Percentiles rank a stretch among this genome's conserved stretches.
phyloP scores from a whole-genome alignment of 1,284 basidiomycete genomes.

The Irpex rosettiformis region DNA sequence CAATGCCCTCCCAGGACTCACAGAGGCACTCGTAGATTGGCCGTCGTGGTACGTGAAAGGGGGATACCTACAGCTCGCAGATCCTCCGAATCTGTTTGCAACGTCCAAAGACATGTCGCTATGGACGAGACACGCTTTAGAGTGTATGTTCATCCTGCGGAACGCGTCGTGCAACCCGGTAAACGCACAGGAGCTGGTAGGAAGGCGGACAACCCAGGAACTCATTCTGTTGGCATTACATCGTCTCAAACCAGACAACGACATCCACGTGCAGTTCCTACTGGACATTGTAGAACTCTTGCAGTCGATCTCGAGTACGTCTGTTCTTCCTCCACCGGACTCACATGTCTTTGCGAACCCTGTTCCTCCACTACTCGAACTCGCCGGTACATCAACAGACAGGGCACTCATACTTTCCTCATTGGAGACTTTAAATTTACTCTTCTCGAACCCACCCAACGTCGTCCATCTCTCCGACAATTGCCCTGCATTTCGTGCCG shows the following conservation, averaged over 20 bases:
- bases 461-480: constrained; percentile 45
- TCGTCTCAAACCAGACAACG: constrained; percentile 50
- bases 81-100: constrained; percentile 50
- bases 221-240: constrained; percentile 58
- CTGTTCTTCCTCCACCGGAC: constrained; percentile 27
- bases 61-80: constrained; percentile 42
- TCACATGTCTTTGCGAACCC: constrained; percentile 27
- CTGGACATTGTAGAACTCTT: constrained; percentile 67
- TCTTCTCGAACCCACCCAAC: constrained; percentile 64
- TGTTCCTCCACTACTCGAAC: constrained; percentile 30
- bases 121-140: constrained; percentile 64
- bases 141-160: constrained; percentile 73
- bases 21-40: constrained; percentile 79
- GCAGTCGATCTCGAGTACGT: constrained; percentile 29
- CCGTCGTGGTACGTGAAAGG: constrained; percentile 70
- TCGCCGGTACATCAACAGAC: constrained; percentile 59
- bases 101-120: constrained; percentile 43
- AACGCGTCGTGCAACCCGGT: constrained; percentile 68
- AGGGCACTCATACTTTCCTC: constrained; percentile 69
- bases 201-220: constrained; percentile 53
- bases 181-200: constrained; percentile 59
- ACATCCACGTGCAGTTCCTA: constrained; percentile 66
- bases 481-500: constrained; percentile 54
- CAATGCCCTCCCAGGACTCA: constrained; percentile 64
- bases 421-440: constrained; percentile 51